phyloP scores from a whole-genome alignment of 345 rosid genomes.

The Dimocarpus longan region DNA sequence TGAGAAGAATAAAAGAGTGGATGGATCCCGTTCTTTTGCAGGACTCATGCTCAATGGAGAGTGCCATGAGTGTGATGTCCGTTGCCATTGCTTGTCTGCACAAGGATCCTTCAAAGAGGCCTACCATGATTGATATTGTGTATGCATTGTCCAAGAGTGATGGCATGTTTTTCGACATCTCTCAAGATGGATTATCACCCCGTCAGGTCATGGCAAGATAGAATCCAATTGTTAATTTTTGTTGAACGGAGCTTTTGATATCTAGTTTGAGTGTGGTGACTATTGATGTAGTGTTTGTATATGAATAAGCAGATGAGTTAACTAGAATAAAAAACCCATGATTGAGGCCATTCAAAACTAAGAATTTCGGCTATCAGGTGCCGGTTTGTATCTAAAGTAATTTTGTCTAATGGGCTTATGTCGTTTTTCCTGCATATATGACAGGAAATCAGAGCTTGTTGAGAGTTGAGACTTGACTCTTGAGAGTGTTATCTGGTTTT shows the following conservation, averaged over 20 bases:
- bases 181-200: conserved; percentile 38
- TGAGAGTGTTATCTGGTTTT: neutral
- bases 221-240: neutral
- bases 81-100: conserved; percentile 57
- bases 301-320: neutral
- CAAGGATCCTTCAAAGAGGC: conserved; percentile 56
- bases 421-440: too few species aligned
- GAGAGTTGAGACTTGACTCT: neutral
- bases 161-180: conserved; percentile 46
- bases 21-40: conserved; percentile 43
- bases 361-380: neutral
- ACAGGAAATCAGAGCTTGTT: neutral
- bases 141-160: conserved; percentile 61
- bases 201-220: conserved; percentile 47
- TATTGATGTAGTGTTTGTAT: neutral
- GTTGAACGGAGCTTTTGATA: neutral
- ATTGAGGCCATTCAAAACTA: neutral
- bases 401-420: neutral
- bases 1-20: conserved; percentile 33
- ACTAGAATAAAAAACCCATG: neutral
- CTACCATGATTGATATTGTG: conserved; percentile 67
- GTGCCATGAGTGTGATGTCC: conserved; percentile 47
- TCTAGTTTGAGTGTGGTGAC: too few species aligned
- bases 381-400: neutral
- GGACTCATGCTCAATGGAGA: conserved; percentile 47